Percentiles rank a stretch among this genome's conserved stretches.
phyloP scores from a whole-genome alignment of 2,329 filamentous ascomycete species.

The Sordariomycetes sp. region DNA sequence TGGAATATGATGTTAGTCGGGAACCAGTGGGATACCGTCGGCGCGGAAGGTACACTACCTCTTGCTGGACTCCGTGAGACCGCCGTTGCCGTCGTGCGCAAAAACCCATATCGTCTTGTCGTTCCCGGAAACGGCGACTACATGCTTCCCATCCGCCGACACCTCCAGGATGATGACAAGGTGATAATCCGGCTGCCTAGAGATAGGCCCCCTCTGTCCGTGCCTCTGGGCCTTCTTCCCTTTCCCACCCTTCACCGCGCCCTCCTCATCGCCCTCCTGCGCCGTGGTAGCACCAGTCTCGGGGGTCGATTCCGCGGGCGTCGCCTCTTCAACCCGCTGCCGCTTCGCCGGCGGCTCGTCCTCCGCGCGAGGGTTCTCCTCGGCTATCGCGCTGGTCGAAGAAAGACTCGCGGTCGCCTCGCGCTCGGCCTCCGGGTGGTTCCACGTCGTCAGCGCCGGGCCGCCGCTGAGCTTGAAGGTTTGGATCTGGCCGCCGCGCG shows the following conservation, averaged over 20 bases:
- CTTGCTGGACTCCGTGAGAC: constrained; percentile 54
- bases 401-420: constrained; percentile 6
- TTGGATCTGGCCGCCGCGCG: constrained; percentile 59
- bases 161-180: constrained; percentile 57
- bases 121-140: constrained; percentile 73
- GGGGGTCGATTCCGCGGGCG: constrained; percentile 5
- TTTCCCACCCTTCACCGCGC: constrained; percentile 15
- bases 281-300: background rate
- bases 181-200: constrained; percentile 35
- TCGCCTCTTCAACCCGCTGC: constrained; percentile 23
- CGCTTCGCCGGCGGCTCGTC: constrained; percentile 25
- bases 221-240: constrained; percentile 12
- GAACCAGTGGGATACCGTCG: background rate
- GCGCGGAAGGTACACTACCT: constrained; percentile 33
- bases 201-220: constrained; percentile 11
- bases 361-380: constrained; percentile 12
- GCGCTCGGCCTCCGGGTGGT: constrained; percentile 27
- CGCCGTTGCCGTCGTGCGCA: constrained; percentile 45
- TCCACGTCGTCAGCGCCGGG: constrained; percentile 48
- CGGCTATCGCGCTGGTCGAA: constrained; percentile 9
- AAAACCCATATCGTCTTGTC: constrained; percentile 88
- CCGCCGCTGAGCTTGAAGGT: constrained; percentile 49
- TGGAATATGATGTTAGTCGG: constrained; percentile 22
- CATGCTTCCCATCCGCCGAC: constrained; percentile 50
- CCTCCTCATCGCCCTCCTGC: constrained; percentile 10